These are phyloP conservation scores for Phoma herbarum DNA, from an alignment of 2,329 filamentous ascomycete genomes.

Conservation along the genomic window DNA sequence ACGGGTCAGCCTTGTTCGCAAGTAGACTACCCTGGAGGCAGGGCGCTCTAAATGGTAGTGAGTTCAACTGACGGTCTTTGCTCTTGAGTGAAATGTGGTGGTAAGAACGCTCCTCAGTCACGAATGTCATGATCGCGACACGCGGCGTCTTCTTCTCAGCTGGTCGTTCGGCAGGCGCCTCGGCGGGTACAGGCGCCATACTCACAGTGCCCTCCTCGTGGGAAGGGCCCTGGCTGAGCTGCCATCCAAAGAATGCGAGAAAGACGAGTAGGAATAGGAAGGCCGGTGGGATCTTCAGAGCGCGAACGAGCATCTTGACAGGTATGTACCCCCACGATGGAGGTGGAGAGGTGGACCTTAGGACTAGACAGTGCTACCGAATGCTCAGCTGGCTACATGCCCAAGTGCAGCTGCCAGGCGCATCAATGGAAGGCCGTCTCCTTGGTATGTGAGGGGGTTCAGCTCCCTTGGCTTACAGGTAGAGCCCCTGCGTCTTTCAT, in stretches of 20 bases:
- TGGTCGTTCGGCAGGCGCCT: constrained; percentile 19
- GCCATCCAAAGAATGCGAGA: constrained; percentile 44
- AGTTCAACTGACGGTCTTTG: constrained; percentile 45
- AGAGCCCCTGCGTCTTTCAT: constrained; percentile 6
- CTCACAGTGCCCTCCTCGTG: constrained; percentile 22
- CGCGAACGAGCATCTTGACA: constrained; percentile 41
- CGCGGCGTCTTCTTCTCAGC: constrained; percentile 30
- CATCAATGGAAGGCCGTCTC: constrained; percentile 25
- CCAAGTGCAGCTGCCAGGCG: constrained; percentile 17
- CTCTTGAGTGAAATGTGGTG: constrained; percentile 49
- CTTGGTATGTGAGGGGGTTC: constrained; percentile 27
- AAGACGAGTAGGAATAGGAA: constrained; percentile 39
- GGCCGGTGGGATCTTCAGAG: constrained; percentile 35
- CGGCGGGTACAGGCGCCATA: constrained; percentile 22
- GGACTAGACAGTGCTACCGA: constrained; percentile 6
- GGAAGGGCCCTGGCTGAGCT: constrained; percentile 36
- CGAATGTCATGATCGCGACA: constrained; percentile 50
- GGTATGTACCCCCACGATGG: background rate
- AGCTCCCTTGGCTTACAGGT: constrained; percentile 19
- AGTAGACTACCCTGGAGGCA: background rate
- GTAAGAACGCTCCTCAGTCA: constrained; percentile 50
- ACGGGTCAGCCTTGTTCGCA: background rate
- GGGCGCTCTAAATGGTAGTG: background rate
- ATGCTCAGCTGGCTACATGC: constrained; percentile 21
- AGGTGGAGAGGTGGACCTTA: background rate